phyloP scores from a whole-genome alignment of 768 basidiomycete species.

The Neoboletus magnificus region DNA sequence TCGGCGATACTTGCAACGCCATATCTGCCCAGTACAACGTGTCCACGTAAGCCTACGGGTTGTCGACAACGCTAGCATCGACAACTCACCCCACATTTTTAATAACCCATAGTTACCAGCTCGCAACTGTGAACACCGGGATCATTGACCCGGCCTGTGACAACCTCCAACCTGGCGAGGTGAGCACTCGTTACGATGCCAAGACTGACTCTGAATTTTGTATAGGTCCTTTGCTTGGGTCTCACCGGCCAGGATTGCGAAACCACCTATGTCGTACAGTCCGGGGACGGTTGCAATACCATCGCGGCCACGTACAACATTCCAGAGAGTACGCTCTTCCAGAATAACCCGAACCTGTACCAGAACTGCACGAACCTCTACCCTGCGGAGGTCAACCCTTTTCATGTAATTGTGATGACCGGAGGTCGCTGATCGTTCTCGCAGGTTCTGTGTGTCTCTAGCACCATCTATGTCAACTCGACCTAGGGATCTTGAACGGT shows the following conservation, averaged over 20 bases:
- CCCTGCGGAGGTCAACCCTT: slow-evolving; percentile 48
- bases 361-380: slow-evolving; percentile 52
- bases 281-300: slow-evolving; percentile 48
- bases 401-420: neutral
- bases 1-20: slow-evolving; percentile 59
- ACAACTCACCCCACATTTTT: neutral
- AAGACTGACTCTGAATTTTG: neutral
- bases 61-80: neutral
- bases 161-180: slow-evolving; percentile 55
- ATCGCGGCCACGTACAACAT: slow-evolving; percentile 44
- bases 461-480: slow-evolving; percentile 23
- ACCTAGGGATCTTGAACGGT: slow-evolving; percentile 7
- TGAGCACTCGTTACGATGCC: slow-evolving; percentile 11
- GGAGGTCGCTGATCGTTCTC: neutral
- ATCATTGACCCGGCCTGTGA: slow-evolving; percentile 51
- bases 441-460: slow-evolving; percentile 29
- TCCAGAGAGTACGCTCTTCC: slow-evolving; percentile 41
- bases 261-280: slow-evolving; percentile 43
- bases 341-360: slow-evolving; percentile 68
- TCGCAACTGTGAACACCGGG: slow-evolving; percentile 48
- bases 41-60: slow-evolving; percentile 49
- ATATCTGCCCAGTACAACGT: slow-evolving; percentile 61
- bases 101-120: slow-evolving; percentile 46
- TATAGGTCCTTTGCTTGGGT: slow-evolving; percentile 54
- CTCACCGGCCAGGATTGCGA: slow-evolving; percentile 53